Evolutionary conservation across 2,329 filamentous ascomycete genomes (phyloP).

Genomic region (Lachnum nothofagi): DNA sequence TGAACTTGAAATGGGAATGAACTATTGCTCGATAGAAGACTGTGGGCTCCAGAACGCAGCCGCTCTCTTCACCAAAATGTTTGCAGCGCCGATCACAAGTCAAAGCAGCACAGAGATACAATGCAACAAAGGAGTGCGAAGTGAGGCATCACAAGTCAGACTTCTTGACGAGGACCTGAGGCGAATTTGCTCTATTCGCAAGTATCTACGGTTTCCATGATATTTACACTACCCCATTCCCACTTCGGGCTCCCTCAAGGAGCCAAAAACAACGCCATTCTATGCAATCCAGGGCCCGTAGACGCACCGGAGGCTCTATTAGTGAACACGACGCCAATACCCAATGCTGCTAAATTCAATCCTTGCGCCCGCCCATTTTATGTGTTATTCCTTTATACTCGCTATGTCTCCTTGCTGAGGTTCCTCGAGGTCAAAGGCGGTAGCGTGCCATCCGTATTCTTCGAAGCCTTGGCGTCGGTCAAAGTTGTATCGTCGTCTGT

Average conservation of each 20-base stretch:
- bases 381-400: slow-evolving; percentile 1
- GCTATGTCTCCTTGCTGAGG: neutral
- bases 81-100: no score
- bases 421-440: neutral
- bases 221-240: neutral
- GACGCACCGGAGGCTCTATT: slow-evolving; percentile 15
- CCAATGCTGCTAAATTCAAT: neutral
- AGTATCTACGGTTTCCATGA: neutral
- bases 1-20: no score
- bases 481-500: neutral
- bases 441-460: neutral
- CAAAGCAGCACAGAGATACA: neutral
- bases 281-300: slow-evolving; percentile 21
- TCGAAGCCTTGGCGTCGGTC: neutral
- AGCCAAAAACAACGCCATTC: neutral
- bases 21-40: no score
- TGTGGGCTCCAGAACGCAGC: no score
- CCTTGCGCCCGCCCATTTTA: neutral
- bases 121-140: neutral
- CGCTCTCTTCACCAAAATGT: no score
- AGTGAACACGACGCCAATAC: neutral
- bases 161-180: neutral
- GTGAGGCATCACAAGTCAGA: neutral
- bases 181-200: neutral
- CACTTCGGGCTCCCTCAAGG: neutral